These are phyloP conservation scores for Tetrastigma voinierianum DNA, from an alignment of 164 flowering plant species.

Conservation along the genomic window DNA sequence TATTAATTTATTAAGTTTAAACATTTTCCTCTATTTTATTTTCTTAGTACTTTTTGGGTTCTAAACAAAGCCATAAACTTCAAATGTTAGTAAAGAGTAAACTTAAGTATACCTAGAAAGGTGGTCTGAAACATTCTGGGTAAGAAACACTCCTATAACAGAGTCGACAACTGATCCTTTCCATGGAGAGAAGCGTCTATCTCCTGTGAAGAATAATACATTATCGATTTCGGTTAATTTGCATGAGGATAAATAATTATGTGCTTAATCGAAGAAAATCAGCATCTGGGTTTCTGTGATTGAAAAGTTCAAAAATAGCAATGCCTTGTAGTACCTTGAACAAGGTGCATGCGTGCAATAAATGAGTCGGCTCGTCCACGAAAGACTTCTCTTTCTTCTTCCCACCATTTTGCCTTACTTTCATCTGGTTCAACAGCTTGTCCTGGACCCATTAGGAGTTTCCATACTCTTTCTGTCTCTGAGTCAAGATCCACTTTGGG, in stretches of 20 bases:
- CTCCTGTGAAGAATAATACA: slow-evolving; percentile 33
- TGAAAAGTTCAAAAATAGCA: neutral
- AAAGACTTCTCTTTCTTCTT: slow-evolving; percentile 45
- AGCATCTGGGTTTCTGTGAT: too few relatives aligned
- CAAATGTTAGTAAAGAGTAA: neutral
- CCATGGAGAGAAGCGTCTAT: slow-evolving; percentile 56
- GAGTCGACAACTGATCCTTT: slow-evolving; percentile 70
- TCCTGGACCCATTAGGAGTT: slow-evolving; percentile 61
- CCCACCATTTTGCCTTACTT: slow-evolving; percentile 55
- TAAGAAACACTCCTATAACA: slow-evolving; percentile 58
- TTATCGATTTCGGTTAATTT: slow-evolving; percentile 3
- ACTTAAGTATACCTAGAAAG: slow-evolving; percentile 46
- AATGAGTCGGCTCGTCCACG: slow-evolving; percentile 44
- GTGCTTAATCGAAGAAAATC: neutral
- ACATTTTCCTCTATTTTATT: too few relatives aligned
- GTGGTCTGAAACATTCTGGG: slow-evolving; percentile 65
- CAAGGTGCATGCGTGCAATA: slow-evolving; percentile 54
- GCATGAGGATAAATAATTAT: neutral
- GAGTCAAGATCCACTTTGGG: slow-evolving; percentile 71
- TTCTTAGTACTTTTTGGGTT: too few relatives aligned
- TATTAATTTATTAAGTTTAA: too few relatives aligned
- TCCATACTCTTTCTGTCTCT: slow-evolving; percentile 69
- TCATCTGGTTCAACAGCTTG: slow-evolving; percentile 34
- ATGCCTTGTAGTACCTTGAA: slow-evolving; percentile 36
- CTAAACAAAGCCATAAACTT: too few relatives aligned